Base-by-base conservation (phyloP, 2,329 filamentous ascomycete genomes). In the Fusarium incarnatum region DNA sequence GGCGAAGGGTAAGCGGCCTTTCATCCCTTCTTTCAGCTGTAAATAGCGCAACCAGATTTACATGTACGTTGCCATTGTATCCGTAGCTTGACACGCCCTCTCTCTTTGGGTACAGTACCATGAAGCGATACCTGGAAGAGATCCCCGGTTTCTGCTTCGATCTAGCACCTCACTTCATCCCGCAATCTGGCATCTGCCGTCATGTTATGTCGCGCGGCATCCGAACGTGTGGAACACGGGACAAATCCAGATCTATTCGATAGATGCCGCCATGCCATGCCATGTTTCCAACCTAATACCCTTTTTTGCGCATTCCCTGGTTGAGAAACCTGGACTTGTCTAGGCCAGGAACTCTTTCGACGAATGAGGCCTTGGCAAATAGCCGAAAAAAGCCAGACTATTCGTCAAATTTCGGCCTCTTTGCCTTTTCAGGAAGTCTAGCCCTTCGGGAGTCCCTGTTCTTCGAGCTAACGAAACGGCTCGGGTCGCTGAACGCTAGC, bases 401-500 rank as follows among this genome's bases (percentile, higher is more conserved):
- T 44, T n/a, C 56, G 41, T 20, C 45, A 27, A 32, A 32, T 25
- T 8, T 46, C 32, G 60, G 34, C 3, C n/a, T 25, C 30, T 8
- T 22, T 50, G 22, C 52, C 45, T 18, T 12, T 50, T 30, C 27
- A n/a, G 32, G 60, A 27, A 34, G 10, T 18, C 22, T 37, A 25
- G 23, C 44, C 30, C 25, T 46, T 22, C 59, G 49, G 59, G 37
- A 48, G 27, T 40, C 27, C n/a, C 20, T 44, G 58, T 28, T 34
- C 27, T 20, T 18, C 16, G 41, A 23, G 30, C 61, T 47, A 54
- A 64, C 40, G 42, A 47, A 60, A 68, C 67, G 68, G 70, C 61
- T 70, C 71, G 64, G 67, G 46, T 67, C 71, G 68, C 54, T 64
- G 49, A 28, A n/a, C 55, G 34, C 68, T 70, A 72, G 64, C 42